Evolutionary conservation across 768 basidiomycete genomes (phyloP).

Genomic region (Cystofilobasidium ferigula): DNA sequence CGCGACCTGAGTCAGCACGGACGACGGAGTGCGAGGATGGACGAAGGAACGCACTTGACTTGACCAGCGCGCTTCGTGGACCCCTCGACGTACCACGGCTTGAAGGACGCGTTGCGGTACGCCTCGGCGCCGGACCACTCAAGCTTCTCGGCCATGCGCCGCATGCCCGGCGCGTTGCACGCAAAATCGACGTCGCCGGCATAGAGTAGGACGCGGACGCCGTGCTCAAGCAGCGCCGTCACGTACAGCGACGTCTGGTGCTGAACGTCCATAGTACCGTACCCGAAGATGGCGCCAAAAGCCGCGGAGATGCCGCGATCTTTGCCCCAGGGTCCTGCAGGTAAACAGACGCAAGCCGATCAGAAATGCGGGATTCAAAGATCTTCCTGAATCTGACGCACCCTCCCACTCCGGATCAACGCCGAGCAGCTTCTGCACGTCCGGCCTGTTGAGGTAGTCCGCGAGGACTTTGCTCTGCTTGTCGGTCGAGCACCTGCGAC

Average conservation of each 20-base stretch:
- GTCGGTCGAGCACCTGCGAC: conserved; percentile 6
- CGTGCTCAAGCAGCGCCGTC: conserved; percentile 59
- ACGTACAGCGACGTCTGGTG: conserved; percentile 49
- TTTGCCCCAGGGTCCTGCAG: conserved; percentile 43
- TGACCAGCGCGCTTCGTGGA: not conserved
- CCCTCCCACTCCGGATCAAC: conserved; percentile 18
- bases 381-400: too few species aligned
- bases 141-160: not conserved
- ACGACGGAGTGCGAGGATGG: not conserved
- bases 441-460: conserved; percentile 8
- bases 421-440: not conserved
- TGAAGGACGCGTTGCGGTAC: not conserved
- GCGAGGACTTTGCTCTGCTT: not conserved
- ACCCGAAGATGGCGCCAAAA: conserved; percentile 49
- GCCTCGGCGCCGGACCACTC: conserved; percentile 4
- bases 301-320: conserved; percentile 51
- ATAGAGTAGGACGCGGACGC: conserved; percentile 62
- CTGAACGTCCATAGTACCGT: conserved; percentile 4
- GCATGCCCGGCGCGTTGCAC: conserved; percentile 8
- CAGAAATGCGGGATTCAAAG: too few species aligned
- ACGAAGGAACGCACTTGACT: not conserved
- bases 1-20: too few species aligned
- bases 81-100: conserved; percentile 8
- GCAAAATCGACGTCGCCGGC: conserved; percentile 16
- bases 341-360: conserved; percentile 33